Base-by-base conservation (phyloP, 768 basidiomycete genomes). In the Lenzites betulinus region DNA sequence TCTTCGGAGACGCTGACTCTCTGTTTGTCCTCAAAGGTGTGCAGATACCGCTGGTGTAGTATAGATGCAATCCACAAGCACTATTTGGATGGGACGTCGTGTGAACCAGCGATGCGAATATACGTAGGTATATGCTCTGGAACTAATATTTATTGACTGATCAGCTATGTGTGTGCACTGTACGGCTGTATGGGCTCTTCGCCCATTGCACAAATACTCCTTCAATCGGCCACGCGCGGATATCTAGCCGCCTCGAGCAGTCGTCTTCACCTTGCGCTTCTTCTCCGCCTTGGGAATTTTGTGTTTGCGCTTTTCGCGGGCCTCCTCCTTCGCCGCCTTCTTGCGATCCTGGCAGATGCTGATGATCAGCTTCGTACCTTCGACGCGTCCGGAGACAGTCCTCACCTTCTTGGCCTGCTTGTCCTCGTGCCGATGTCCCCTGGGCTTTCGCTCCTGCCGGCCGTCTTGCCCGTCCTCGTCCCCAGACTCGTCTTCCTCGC, bases 261-360 rank as follows among this genome's bases (percentile, higher is more conserved):
- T 70, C 65, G 65, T 43, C 68, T 93, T 97, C 67, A 98, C 81
- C 64, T 83, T 84, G 42, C 86, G 83, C 77, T 93, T 93, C 80
- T 98, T 98, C 75, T 96, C 93, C 42, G 89, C 86, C 71, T 98
- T 98, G 47, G 95, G 92, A 81, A 98, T 93, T 78, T 98, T 98
- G 66, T 84, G 80, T 74, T 94, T 93, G 62, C 96, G 82, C 73
- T 84, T 90, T 77, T 97, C 95, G 68, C 88, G 82, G 39, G 90
- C 87, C 73, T 92, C 92, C 56, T 87, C 88, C 72, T 98, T 98
- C 26, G 82, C 84, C 4, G 87, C 86, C 71, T 92, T 92, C 76
- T 98, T 98, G 23, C 95, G 86, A 73, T 95, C 94, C 95, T 96
- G 66, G 11, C 11, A 18, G 58, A 51, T 15, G 11, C 3, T 53